phyloP scores from a whole-genome alignment of 371 early-diverging fungal species.

The Mortierella sp. region DNA sequence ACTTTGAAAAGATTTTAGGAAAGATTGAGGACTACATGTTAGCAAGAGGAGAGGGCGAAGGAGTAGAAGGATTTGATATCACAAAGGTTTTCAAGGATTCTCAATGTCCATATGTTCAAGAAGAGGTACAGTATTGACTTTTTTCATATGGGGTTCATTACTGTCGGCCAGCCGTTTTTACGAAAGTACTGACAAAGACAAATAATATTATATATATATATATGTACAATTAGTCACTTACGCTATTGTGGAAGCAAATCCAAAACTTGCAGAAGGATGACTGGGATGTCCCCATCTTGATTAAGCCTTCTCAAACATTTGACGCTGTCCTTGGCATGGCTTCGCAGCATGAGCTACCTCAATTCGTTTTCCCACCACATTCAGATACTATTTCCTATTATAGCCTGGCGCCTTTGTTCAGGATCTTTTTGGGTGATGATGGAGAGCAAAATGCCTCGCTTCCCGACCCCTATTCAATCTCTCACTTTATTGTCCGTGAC shows the following conservation, averaged over 20 bases:
- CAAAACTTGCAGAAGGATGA: constrained; percentile 66
- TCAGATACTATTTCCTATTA: constrained; percentile 24
- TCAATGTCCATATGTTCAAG: constrained; percentile 60
- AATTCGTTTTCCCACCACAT: constrained; percentile 63
- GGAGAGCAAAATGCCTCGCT: constrained; percentile 50
- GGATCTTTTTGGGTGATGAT: constrained; percentile 63
- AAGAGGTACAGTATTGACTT: constrained; percentile 63
- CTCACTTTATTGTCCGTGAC: constrained; percentile 86
- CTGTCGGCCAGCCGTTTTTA: background rate
- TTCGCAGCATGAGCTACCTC: constrained; percentile 74
- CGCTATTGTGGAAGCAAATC: constrained; percentile 78
- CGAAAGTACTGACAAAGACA: background rate
- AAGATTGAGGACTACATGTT: constrained; percentile 77
- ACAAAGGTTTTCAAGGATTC: constrained; percentile 67
- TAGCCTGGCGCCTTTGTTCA: constrained; percentile 50
- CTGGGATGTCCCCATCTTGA: constrained; percentile 77
- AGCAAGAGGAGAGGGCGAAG: constrained; percentile 58
- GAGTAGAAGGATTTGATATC: constrained; percentile 60
- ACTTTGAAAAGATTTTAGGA: constrained; percentile 69
- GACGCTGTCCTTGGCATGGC: constrained; percentile 68
- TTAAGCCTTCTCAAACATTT: constrained; percentile 70
- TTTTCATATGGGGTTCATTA: background rate
- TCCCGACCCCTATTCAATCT: constrained; percentile 68
- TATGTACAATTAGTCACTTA: constrained; percentile 62
- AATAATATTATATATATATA: background rate